Percentiles rank a stretch among this genome's conserved stretches.
Evolutionary conservation across 2,329 filamentous ascomycete genomes (phyloP).

Genomic region (Pseudocercospora fijiensis): DNA sequence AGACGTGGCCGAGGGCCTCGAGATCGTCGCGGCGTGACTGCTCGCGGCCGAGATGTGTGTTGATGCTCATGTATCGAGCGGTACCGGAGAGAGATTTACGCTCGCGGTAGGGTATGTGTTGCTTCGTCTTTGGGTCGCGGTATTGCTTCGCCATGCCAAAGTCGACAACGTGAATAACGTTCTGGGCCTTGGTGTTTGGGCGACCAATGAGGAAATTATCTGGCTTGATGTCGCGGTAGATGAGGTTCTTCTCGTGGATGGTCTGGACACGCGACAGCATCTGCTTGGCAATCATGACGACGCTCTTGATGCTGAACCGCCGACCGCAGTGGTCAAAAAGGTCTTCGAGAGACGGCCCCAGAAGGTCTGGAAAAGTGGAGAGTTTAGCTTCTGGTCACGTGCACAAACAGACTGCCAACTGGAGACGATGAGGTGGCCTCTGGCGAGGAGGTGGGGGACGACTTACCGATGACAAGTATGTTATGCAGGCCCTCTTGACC

Average conservation of each 20-base stretch:
- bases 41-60: conserved; percentile 93
- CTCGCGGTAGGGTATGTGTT: conserved; percentile 96
- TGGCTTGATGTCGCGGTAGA: conserved; percentile 98
- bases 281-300: conserved; percentile 98
- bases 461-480: conserved; percentile 76
- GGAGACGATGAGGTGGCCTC: neutral
- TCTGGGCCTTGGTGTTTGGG: conserved; percentile 87
- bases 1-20: conserved; percentile 74
- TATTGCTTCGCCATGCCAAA: conserved; percentile 99
- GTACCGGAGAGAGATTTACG: conserved; percentile 95
- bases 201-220: conserved; percentile 98
- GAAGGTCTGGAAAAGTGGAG: conserved; percentile 59
- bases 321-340: conserved; percentile 96
- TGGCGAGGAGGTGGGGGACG: neutral
- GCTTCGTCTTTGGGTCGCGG: conserved; percentile 96
- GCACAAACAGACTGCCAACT: conserved; percentile 4
- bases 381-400: conserved; percentile 15
- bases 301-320: conserved; percentile 93
- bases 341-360: conserved; percentile 92
- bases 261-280: conserved; percentile 93
- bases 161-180: conserved; percentile 97
- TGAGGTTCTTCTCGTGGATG: conserved; percentile 98
- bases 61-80: conserved; percentile 99
- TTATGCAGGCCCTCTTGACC: conserved; percentile 98
- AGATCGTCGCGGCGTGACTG: conserved; percentile 95